Evolutionary conservation across 306 rosid species (phyloP), one percentile per base, ranked within the genome.

Genomic region (Geum urbanum): DNA sequence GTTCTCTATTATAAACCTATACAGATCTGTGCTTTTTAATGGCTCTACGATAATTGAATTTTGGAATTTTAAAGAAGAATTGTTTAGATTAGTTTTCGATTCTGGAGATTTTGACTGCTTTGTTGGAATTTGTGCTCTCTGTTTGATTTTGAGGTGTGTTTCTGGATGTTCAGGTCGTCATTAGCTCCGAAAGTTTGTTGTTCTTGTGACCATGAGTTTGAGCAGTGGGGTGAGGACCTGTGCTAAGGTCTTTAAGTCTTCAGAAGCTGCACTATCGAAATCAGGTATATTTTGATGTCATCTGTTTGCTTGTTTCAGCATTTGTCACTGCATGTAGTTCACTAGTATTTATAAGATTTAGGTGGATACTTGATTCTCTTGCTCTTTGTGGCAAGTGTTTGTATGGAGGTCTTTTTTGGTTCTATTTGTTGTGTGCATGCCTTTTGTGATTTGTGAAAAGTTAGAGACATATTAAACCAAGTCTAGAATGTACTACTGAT

Each of bases 211-310:
- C 27, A 66, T 72, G 77, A 49, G 70, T 46, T 24, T 40, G 65
- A 66, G 62, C 66, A 67, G 39, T 50, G 77, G 70, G 56, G 41
- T 72, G 77, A 61, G 69, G 73, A 50, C 77, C 50, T 77, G 81
- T 65, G 49, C 74, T 46, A 77, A 59, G 77, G 46, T 72, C 32
- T 67, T 77, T 66, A 66, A 62, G 77, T 68, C 74, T 49, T 66
- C 77, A 4, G 70, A 51, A 43, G 77, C 74, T 12, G 8, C 50
- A 8, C 19, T 58, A 37, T 59, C 48, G 13, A 77, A 72, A 77
- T 66, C 81, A 77, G 77, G 81, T 72, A 0, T 50, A 16, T 12
- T 63, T 24, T 56, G 5, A 43, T 69, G 40, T 63, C 22, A 0
- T 44, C 22, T 18, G 41, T 18, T 32, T 44, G 43, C 49, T 72